Evolutionary conservation across 164 flowering plant species (phyloP).

Genomic region (Cinnamomum chago): DNA sequence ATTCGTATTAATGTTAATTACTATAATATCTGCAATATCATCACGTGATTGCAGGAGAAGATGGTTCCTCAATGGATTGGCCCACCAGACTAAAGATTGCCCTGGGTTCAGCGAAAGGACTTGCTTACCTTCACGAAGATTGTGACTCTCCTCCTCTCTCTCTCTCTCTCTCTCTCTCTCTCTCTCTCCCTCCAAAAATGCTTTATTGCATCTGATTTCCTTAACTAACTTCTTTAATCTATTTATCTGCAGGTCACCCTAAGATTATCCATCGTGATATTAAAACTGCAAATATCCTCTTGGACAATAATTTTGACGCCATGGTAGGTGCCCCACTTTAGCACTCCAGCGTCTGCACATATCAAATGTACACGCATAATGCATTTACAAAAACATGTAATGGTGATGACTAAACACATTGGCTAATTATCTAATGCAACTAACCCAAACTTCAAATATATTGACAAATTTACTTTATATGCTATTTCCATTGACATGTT

Average conservation of each 20-base stretch:
- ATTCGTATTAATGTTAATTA: too few species aligned
- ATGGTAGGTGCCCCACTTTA: constrained; percentile 36
- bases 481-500: not conserved
- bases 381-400: not conserved
- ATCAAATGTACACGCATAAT: not conserved
- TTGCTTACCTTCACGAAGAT: constrained; percentile 88
- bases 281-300: constrained; percentile 65
- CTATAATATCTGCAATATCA: too few species aligned
- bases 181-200: not conserved
- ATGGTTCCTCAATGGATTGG: constrained; percentile 54
- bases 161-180: not conserved
- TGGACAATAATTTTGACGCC: constrained; percentile 64
- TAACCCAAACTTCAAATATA: not conserved
- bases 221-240: not conserved
- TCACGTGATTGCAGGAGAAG: constrained; percentile 32
- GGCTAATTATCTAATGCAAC: not conserved
- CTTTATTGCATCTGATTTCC: not conserved
- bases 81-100: constrained; percentile 60
- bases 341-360: too few species aligned
- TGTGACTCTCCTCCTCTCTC: constrained; percentile 31
- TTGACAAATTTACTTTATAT: not conserved
- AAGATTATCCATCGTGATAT: constrained; percentile 84
- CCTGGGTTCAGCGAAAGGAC: constrained; percentile 77
- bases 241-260: constrained; percentile 59
- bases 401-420: not conserved